A percentile compares a stretch with the other conserved stretches of the same genome.
phyloP scores from a whole-genome alignment of 2,329 filamentous ascomycete species.

The Arthroderma sp. region DNA sequence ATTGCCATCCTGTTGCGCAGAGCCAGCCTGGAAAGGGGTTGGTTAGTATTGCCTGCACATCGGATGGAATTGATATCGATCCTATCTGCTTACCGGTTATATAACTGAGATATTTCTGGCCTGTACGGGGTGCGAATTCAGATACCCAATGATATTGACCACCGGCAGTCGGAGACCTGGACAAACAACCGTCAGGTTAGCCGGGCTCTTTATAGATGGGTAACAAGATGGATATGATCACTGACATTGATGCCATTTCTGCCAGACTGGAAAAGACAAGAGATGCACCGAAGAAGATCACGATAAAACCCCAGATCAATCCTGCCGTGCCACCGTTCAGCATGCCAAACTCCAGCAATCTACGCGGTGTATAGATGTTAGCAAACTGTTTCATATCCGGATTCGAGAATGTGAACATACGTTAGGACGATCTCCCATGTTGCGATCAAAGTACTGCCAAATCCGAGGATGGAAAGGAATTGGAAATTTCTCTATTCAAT shows the following conservation, averaged over 20 bases:
- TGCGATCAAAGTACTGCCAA: constrained; percentile 29
- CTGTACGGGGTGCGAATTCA: constrained; percentile 21
- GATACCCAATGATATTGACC: constrained; percentile 16
- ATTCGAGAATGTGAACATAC: not conserved
- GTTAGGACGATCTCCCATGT: constrained; percentile 7
- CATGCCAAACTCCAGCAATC: not conserved
- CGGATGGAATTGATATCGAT: not conserved
- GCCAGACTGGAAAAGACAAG: constrained; percentile 7
- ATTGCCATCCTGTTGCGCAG: constrained; percentile 19
- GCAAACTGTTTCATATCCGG: too few relatives aligned
- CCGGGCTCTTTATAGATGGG: constrained; percentile 1
- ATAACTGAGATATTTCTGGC: constrained; percentile 23
- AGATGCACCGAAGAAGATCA: constrained; percentile 4
- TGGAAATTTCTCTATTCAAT: constrained; percentile 29
- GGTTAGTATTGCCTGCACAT: not conserved
- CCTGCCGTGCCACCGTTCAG: constrained; percentile 8
- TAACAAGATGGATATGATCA: not conserved
- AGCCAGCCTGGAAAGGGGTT: constrained; percentile 15
- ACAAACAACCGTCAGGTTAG: not conserved
- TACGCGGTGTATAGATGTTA: too few relatives aligned
- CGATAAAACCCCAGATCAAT: constrained; percentile 6
- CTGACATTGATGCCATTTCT: constrained; percentile 10
- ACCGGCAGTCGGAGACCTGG: constrained; percentile 24
- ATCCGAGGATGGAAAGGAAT: constrained; percentile 33
- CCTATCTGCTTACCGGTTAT: constrained; percentile 5